Evolutionary conservation across 176 grass and related monocot species (phyloP), one percentile per base, ranked within the genome.

Genomic region (Stipa capillata): DNA sequence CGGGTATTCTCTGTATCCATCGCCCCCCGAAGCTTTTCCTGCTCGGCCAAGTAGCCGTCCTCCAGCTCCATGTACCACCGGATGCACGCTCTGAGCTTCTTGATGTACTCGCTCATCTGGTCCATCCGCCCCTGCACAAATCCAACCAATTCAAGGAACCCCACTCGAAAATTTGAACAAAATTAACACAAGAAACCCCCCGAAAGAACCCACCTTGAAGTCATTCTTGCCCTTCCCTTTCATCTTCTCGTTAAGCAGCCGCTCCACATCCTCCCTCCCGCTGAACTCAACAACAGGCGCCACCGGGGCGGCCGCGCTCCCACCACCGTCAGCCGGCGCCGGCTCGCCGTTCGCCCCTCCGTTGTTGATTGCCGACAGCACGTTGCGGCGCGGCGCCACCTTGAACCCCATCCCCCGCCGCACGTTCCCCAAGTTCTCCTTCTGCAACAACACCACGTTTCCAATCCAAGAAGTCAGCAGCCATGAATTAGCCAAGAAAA

Each of bases 61-160:
- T 89, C 88, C 29, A 93, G 77, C 10, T 91, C 97, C 29, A 81
- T 82, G 62, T 76, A 85, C 97, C 92, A 96, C 8, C 65, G 67
- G 47, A 91, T 82, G 47, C 97, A 99, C 21, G 49, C 79, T 43
- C 92, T 91, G 5, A 99, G 85, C 65, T 95, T 89, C 81, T 93
- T 96, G 52, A 96, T 96, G 80, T 99, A 93, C 7, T 96, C 92
- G 8, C 73, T 89, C 88, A 95, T 90, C 82, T 91, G 97, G 20
- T 99, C 92, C 1, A 71, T 65, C 76, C 84, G 86, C 24, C 97
- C 97, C 97, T 99, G 51, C 39, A 35, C 8, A 77, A 82, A 28
- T 13, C 36, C 11, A 55, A 9, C 21, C 1, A 4, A 37, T 74
- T 77, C 14, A 84, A 11, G 11, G 47, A 17, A 78, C 2, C 4